These are phyloP conservation scores for Globisporangium mamillatum DNA, from an alignment of 352 stramenopile genomes.

Conservation along the genomic window DNA sequence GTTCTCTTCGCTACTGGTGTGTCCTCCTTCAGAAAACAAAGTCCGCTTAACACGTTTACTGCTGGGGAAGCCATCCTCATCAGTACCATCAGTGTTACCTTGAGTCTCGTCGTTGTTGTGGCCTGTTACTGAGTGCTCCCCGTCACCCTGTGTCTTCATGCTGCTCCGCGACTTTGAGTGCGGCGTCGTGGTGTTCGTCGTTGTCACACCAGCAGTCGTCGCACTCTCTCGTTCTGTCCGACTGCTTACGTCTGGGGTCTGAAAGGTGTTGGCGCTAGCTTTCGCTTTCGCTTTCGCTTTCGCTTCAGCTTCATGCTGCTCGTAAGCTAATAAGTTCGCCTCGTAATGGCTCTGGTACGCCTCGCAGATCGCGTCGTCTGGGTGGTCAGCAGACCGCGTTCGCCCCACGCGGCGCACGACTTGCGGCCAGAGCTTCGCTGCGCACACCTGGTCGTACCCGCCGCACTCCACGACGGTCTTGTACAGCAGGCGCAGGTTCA, in stretches of 20 bases:
- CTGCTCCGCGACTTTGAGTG: slow-evolving; percentile 47
- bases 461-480: slow-evolving; percentile 55
- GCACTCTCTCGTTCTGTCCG: slow-evolving; percentile 4
- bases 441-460: slow-evolving; percentile 47
- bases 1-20: slow-evolving; percentile 61
- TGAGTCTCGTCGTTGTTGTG: slow-evolving; percentile 5
- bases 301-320: slow-evolving; percentile 38
- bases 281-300: background rate
- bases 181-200: slow-evolving; percentile 33
- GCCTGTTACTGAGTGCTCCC: background rate
- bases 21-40: slow-evolving; percentile 52
- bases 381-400: slow-evolving; percentile 43
- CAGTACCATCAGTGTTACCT: slow-evolving; percentile 15
- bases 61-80: slow-evolving; percentile 18
- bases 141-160: slow-evolving; percentile 34
- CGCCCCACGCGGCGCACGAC: slow-evolving; percentile 62
- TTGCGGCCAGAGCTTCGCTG: slow-evolving; percentile 37
- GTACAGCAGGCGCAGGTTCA: slow-evolving; percentile 71
- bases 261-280: slow-evolving; percentile 9
- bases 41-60: slow-evolving; percentile 59
- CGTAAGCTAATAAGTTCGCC: slow-evolving; percentile 46
- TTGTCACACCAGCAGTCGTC: slow-evolving; percentile 6
- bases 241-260: slow-evolving; percentile 28
- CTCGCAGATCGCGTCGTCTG: slow-evolving; percentile 41
- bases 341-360: slow-evolving; percentile 61